A percentile compares a stretch with the other conserved stretches of the same genome.
Evolutionary conservation across 2,329 filamentous ascomycete species (phyloP).

Genomic region (Trichophyton mentagrophytes): DNA sequence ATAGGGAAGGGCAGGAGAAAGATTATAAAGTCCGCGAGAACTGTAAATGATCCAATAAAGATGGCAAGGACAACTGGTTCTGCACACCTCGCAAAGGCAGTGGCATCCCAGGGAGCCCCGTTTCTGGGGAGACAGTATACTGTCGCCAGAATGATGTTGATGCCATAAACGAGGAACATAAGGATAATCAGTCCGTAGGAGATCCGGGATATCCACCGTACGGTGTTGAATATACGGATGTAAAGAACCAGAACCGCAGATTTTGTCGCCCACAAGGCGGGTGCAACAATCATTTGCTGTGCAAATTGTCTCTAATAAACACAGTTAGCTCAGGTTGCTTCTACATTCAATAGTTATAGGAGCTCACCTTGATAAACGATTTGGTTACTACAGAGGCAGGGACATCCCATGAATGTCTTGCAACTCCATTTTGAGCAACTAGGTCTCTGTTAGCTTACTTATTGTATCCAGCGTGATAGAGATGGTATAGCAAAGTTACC

Average conservation of each 20-base stretch:
- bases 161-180: neutral
- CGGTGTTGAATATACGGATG: neutral
- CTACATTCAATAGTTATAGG: neutral
- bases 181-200: neutral
- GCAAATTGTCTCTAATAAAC: neutral
- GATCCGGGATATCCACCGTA: neutral
- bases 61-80: neutral
- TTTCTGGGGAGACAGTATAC: conserved; percentile 3
- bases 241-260: neutral
- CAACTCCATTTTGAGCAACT: neutral
- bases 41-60: neutral
- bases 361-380: conserved; percentile 1
- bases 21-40: neutral
- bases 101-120: neutral
- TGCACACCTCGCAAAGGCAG: neutral
- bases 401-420: neutral
- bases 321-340: neutral
- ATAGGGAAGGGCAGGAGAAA: neutral
- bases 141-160: neutral
- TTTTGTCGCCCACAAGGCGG: neutral
- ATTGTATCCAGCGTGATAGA: neutral
- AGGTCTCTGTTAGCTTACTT: neutral
- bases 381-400: neutral
- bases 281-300: neutral
- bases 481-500: neutral